These are phyloP conservation scores for Paecilomyces variotii DNA, from an alignment of 2,329 filamentous ascomycete species.

Conservation along the genomic window DNA sequence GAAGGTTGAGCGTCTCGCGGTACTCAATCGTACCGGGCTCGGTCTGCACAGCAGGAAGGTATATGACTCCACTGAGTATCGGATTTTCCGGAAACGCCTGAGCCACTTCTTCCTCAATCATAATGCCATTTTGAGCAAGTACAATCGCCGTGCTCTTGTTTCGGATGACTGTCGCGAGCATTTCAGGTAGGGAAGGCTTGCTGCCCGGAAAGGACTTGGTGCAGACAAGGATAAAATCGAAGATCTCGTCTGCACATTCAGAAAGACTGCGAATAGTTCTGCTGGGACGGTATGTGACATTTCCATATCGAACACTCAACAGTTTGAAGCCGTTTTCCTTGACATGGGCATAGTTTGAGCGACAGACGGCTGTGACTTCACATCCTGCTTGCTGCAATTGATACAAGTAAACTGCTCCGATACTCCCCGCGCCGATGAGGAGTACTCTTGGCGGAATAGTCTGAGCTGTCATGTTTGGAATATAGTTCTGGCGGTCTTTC, in stretches of 20 bases:
- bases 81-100: slow-evolving; percentile 43
- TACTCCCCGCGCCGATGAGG: slow-evolving; percentile 24
- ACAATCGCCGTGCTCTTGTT: slow-evolving; percentile 44
- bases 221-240: slow-evolving; percentile 42
- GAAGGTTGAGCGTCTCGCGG: slow-evolving; percentile 34
- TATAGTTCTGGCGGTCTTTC: neutral
- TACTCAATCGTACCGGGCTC: slow-evolving; percentile 41
- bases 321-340: slow-evolving; percentile 18
- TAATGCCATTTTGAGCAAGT: slow-evolving; percentile 55
- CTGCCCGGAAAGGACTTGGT: slow-evolving; percentile 39
- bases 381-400: slow-evolving; percentile 18
- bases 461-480: neutral
- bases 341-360: slow-evolving; percentile 23
- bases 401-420: slow-evolving; percentile 23
- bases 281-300: slow-evolving; percentile 14
- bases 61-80: slow-evolving; percentile 49
- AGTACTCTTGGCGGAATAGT: slow-evolving; percentile 16
- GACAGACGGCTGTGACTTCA: slow-evolving; percentile 23
- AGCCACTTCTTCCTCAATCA: slow-evolving; percentile 50
- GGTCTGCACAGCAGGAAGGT: slow-evolving; percentile 46
- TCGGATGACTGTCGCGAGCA: slow-evolving; percentile 34
- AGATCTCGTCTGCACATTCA: slow-evolving; percentile 14
- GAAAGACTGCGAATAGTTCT: slow-evolving; percentile 10
- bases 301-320: slow-evolving; percentile 17
- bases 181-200: slow-evolving; percentile 22